These are phyloP conservation scores for Rhodomyrtus tomentosa DNA, from an alignment of 345 rosid species.

Conservation along the genomic window DNA sequence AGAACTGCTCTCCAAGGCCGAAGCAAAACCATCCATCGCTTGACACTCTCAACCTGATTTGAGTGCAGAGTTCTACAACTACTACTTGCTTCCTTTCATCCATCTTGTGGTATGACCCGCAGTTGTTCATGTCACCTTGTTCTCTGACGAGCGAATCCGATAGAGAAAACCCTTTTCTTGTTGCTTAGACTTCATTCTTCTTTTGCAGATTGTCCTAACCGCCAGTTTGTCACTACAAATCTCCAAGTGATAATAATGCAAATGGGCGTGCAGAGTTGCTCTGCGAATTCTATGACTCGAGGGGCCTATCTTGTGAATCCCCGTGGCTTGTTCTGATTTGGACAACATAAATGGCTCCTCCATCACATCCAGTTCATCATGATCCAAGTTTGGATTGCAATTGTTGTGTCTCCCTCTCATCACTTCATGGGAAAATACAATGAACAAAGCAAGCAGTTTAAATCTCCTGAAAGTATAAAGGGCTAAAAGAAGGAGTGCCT, in stretches of 20 bases:
- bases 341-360: slow-evolving; percentile 11
- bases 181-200: background rate
- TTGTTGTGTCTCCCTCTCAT: background rate
- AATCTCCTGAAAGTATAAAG: background rate
- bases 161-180: background rate
- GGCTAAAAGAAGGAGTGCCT: background rate
- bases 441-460: background rate
- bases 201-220: slow-evolving; percentile 4
- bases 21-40: background rate
- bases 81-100: slow-evolving; percentile 17
- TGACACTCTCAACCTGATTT: background rate
- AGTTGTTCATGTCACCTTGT: background rate
- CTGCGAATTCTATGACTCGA: too few species aligned
- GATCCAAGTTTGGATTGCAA: slow-evolving; percentile 3
- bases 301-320: slow-evolving; percentile 6
- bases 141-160: background rate
- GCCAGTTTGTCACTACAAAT: slow-evolving; percentile 8
- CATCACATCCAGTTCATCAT: slow-evolving; percentile 9
- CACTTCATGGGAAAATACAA: background rate
- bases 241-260: slow-evolving; percentile 10
- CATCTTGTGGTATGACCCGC: slow-evolving; percentile 4
- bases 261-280: slow-evolving; percentile 8
- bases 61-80: slow-evolving; percentile 9
- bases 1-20: background rate
- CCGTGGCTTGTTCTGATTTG: slow-evolving; percentile 8